Conservation (phyloP, 2,329 filamentous ascomycete genomes). For the Drechmeria coniospora region DNA sequence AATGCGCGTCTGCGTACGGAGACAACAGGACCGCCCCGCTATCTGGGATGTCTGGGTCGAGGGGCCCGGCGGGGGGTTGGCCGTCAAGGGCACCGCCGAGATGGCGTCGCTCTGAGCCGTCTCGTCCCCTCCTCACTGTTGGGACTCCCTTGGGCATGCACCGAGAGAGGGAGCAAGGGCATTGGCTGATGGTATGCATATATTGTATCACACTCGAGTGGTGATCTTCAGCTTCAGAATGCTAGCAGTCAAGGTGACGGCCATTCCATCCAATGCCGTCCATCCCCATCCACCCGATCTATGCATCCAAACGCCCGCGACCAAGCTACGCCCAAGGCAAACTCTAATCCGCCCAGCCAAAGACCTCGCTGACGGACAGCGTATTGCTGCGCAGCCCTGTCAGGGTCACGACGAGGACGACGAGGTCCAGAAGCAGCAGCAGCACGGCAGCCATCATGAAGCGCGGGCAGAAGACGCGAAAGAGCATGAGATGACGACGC, state of each 20-base stretch:
- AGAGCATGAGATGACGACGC: conserved; percentile 88
- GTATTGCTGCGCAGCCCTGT: conserved; percentile 62
- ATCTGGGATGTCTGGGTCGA: conserved; percentile 52
- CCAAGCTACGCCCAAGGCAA: not conserved
- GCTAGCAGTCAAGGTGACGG: too few species aligned
- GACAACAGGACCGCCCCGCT: conserved; percentile 18
- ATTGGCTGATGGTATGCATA: too few species aligned
- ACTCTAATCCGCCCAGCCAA: conserved; percentile 54
- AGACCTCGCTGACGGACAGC: conserved; percentile 68
- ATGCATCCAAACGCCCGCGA: not conserved
- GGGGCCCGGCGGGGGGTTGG: conserved; percentile 42
- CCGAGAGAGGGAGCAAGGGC: too few species aligned
- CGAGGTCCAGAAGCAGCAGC: conserved; percentile 61
- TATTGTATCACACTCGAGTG: too few species aligned
- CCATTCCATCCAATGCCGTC: not conserved
- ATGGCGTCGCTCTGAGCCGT: conserved; percentile 4
- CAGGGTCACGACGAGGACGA: conserved; percentile 56
- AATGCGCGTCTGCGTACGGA: conserved; percentile 53
- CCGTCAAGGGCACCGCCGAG: conserved; percentile 40
- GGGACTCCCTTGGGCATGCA: too few species aligned
- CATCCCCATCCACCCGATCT: not conserved
- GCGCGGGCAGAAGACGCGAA: conserved; percentile 78
- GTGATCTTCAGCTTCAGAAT: not conserved
- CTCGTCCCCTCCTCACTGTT: not conserved
- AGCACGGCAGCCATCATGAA: conserved; percentile 71